Base-by-base conservation (phyloP, 495 filamentous ascomycete genomes). In the Xylaria longipes region DNA sequence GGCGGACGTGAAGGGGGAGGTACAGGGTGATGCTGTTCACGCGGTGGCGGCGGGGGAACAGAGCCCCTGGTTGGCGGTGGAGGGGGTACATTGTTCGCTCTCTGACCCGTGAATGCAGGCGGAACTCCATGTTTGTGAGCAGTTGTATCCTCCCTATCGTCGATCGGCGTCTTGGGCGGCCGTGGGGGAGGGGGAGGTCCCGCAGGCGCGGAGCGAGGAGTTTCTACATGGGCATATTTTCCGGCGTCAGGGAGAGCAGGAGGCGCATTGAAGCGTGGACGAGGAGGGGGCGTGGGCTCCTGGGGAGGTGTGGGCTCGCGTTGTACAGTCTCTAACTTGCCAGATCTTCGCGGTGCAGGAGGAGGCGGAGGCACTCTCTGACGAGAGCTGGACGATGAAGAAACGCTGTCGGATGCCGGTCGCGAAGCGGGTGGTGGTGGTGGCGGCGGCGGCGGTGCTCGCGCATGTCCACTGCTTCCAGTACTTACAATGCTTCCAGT, bases 221-320 rank as follows among this genome's bases (percentile, higher is more conserved):
- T 88, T 22, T 82, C 80, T 43, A 86, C 85, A 75, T 90, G 82
- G 5, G 89, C 90, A 74, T 87, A 95, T 79, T 92, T 95, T 5
- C 95, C 95, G 50, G 95, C 95, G 78, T 96, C 93, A 69, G 92
- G 87, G 60, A 97, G 80, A 25, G 95, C 93, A 72, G 94, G 95
- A 25, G 95, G 94, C 29, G 93, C 95, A 69, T 89, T 87, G 76
- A 95, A 97, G 74, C 86, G 88, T 12, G 87, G 88, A 8, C 91
- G 84, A 39, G 60, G 60, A 43, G 85, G 81, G 31, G 86, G 80
- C 65, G 81, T 81, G 41, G 84, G 84, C 12, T 92, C 88, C 72
- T 89, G 84, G 33, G 86, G 85, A 41, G 89, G 88, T 65, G 88
- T 84, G 15, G 87, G 82, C 66, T 89, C 84, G 68, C 85, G 77